Evolutionary conservation across 2,329 filamentous ascomycete species (phyloP).

Genomic region (Colletotrichum sp.): DNA sequence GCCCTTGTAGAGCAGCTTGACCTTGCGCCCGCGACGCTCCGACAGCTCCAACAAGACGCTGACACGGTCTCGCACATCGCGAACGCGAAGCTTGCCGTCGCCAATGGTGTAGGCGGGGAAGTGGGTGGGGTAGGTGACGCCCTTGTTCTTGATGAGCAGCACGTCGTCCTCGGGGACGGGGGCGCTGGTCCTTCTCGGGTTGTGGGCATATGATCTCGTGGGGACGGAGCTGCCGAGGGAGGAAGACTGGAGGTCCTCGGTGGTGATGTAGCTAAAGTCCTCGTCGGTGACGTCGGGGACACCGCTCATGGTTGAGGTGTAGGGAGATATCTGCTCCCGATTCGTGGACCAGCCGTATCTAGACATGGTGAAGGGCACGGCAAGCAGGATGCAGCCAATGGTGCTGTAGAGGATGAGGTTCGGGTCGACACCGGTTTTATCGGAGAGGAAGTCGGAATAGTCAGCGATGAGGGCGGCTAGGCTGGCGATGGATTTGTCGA

Average conservation of each 20-base stretch:
- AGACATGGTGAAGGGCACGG: slow-evolving; percentile 58
- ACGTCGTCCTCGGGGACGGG: slow-evolving; percentile 67
- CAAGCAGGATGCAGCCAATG: slow-evolving; percentile 51
- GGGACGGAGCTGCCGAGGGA: slow-evolving; percentile 38
- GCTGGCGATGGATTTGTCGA: slow-evolving; percentile 57
- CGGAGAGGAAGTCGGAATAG: slow-evolving; percentile 57
- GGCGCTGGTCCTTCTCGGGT: slow-evolving; percentile 40
- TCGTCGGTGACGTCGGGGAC: slow-evolving; percentile 72
- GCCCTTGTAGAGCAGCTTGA: slow-evolving; percentile 79
- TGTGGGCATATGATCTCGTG: slow-evolving; percentile 39
- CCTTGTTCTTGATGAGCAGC: slow-evolving; percentile 72
- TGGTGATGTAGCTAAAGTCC: slow-evolving; percentile 85
- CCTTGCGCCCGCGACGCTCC: slow-evolving; percentile 51
- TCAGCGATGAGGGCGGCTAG: slow-evolving; percentile 52
- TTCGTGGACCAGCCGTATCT: slow-evolving; percentile 56
- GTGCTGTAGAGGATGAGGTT: slow-evolving; percentile 55
- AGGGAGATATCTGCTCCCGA: slow-evolving; percentile 57
- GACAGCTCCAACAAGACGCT: slow-evolving; percentile 69
- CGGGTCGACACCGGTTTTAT: slow-evolving; percentile 54
- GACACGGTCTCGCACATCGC: slow-evolving; percentile 71
- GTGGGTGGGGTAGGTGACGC: slow-evolving; percentile 69
- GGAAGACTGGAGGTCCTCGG: slow-evolving; percentile 67
- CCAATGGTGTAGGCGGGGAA: slow-evolving; percentile 80
- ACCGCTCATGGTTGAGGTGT: slow-evolving; percentile 48
- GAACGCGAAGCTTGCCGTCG: slow-evolving; percentile 72